Evolutionary conservation across 176 grass and related monocot species (phyloP).

Genomic region (Bolboschoenus planiculmis): DNA sequence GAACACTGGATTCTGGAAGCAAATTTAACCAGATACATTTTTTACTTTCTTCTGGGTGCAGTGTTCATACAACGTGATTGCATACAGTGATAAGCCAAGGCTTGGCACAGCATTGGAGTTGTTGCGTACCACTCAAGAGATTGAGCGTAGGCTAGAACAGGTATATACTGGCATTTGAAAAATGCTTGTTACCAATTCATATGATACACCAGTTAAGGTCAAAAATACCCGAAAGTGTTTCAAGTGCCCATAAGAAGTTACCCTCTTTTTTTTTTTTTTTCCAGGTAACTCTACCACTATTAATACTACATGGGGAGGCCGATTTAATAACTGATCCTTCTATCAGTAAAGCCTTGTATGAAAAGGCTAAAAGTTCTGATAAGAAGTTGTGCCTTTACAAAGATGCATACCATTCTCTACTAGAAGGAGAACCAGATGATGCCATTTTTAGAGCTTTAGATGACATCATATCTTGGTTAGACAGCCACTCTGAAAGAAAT

Average conservation of each 20-base stretch:
- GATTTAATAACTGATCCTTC: slow-evolving; percentile 77
- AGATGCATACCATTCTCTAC: slow-evolving; percentile 59
- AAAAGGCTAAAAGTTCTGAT: slow-evolving; percentile 71
- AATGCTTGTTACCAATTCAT: background rate
- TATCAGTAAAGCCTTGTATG: slow-evolving; percentile 90
- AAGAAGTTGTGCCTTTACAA: slow-evolving; percentile 77
- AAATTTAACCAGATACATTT: background rate
- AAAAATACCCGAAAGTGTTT: background rate
- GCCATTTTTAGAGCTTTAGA: slow-evolving; percentile 66
- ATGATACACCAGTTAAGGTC: background rate
- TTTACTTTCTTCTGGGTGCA: slow-evolving; percentile 36
- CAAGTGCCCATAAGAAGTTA: background rate
- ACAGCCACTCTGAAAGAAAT: slow-evolving; percentile 42
- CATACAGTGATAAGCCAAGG: slow-evolving; percentile 79
- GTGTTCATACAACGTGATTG: slow-evolving; percentile 72
- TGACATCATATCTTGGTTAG: slow-evolving; percentile 84
- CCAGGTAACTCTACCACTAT: slow-evolving; percentile 79
- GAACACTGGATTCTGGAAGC: background rate
- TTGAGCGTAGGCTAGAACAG: slow-evolving; percentile 57
- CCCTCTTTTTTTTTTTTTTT: slow-evolving; percentile 9
- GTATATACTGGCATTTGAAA: slow-evolving; percentile 29
- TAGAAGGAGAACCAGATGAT: slow-evolving; percentile 89
- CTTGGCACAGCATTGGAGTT: slow-evolving; percentile 69
- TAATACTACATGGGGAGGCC: slow-evolving; percentile 76
- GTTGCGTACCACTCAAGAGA: slow-evolving; percentile 67